A percentile compares a stretch with the other conserved stretches of the same genome.
Conservation (phyloP, 116 monocot genomes). For the Phalaenopsis hybrid region DNA sequence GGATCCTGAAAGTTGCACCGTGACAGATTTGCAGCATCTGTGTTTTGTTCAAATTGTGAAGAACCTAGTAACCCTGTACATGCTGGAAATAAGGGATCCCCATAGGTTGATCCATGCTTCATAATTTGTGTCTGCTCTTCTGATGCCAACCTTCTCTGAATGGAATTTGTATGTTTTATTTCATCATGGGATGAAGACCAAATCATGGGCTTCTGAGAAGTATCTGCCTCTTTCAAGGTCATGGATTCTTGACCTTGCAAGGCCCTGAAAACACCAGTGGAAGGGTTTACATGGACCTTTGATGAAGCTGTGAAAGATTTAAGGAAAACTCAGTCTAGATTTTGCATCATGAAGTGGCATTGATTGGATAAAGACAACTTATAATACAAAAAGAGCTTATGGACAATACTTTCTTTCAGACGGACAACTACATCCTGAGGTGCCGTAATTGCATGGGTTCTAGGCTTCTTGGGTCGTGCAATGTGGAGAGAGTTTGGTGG, state of each 20-base stretch:
- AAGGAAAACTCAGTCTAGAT: neutral
- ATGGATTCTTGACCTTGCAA: conserved; percentile 40
- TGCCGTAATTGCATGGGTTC: conserved; percentile 14
- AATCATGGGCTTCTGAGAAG: conserved; percentile 16
- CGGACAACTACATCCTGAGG: conserved; percentile 33
- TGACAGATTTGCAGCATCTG: conserved; percentile 2
- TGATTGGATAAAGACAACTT: neutral
- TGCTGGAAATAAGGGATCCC: conserved; percentile 21
- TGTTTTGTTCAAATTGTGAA: conserved; percentile 13
- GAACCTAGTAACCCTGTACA: conserved; percentile 9
- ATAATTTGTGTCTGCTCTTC: conserved; percentile 28
- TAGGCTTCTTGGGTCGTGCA: conserved; percentile 34
- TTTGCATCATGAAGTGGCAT: neutral
- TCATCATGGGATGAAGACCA: conserved; percentile 26
- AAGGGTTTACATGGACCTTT: conserved; percentile 19
- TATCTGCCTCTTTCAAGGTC: conserved; percentile 27
- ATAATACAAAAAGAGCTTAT: neutral
- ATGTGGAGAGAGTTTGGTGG: conserved; percentile 34
- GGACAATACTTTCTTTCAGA: conserved; percentile 27
- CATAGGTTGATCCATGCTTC: conserved; percentile 26
- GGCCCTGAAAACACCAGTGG: conserved; percentile 25
- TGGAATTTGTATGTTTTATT: conserved; percentile 14
- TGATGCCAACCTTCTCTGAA: conserved; percentile 23
- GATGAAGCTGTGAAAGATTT: conserved; percentile 11
- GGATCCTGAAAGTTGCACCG: conserved; percentile 18